A percentile compares a stretch with the other conserved stretches of the same genome.
Conservation (phyloP, 306 rosid genomes). For the Casuarina glauca region DNA sequence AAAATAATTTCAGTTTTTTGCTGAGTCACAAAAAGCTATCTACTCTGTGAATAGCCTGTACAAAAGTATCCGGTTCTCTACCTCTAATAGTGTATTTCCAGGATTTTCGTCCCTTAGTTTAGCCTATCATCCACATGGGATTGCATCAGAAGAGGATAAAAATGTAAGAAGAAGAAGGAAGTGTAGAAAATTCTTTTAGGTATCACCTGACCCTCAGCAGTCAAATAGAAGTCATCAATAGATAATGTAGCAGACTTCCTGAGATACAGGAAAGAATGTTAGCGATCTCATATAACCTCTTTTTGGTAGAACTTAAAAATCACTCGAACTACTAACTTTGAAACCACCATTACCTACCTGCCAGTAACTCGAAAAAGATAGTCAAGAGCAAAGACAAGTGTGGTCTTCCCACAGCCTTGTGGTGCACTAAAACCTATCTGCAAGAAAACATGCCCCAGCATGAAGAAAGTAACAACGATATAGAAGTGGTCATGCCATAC, state of each 20-base stretch:
- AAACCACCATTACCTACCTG: slow-evolving; percentile 43
- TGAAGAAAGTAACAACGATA: neutral
- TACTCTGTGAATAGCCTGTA: neutral
- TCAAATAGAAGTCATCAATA: slow-evolving; percentile 89
- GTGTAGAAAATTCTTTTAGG: slow-evolving; percentile 16
- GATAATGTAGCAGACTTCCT: slow-evolving; percentile 89
- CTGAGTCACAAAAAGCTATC: slow-evolving; percentile 11
- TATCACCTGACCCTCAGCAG: slow-evolving; percentile 80
- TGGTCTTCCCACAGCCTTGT: slow-evolving; percentile 99
- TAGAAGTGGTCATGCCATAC: too few species aligned
- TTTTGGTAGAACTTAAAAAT: slow-evolving; percentile 6
- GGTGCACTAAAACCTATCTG: slow-evolving; percentile 99
- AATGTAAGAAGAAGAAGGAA: slow-evolving; percentile 9
- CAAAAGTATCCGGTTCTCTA: slow-evolving; percentile 31
- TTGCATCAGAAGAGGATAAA: slow-evolving; percentile 29
- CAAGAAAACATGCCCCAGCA: slow-evolving; percentile 19
- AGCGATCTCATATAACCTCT: slow-evolving; percentile 21
- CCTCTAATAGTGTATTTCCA: slow-evolving; percentile 90
- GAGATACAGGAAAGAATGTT: slow-evolving; percentile 36
- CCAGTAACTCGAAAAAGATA: slow-evolving; percentile 63
- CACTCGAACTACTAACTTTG: slow-evolving; percentile 4
- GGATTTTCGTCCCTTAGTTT: slow-evolving; percentile 76
- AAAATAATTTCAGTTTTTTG: slow-evolving; percentile 11
- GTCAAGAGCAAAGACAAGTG: slow-evolving; percentile 89
- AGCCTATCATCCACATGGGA: slow-evolving; percentile 48